These are phyloP conservation scores for Phylloporus sp. DNA, from an alignment of 768 basidiomycete species.

Conservation along the genomic window DNA sequence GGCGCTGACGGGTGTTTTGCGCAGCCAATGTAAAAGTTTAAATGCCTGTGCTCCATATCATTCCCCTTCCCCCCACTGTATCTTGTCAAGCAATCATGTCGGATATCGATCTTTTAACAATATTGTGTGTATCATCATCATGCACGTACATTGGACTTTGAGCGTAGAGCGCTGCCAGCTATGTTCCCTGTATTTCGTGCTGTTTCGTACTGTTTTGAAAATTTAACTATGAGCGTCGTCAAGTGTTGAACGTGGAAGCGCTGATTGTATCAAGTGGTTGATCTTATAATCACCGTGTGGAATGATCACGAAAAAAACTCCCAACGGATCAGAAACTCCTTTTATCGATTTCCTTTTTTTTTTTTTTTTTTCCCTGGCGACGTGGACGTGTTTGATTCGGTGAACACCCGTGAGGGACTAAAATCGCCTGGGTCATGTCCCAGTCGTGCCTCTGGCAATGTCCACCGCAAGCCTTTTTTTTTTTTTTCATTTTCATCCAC, in stretches of 20 bases:
- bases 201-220: not conserved
- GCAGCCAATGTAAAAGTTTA: conserved; percentile 22
- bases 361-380: not conserved
- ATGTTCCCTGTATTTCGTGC: not conserved
- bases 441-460: too few species aligned
- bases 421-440: too few species aligned
- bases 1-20: conserved; percentile 6
- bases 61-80: not conserved
- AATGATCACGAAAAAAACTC: not conserved
- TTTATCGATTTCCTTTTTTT: not conserved
- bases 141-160: not conserved
- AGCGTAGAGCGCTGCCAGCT: conserved; percentile 10
- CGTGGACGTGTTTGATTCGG: not conserved
- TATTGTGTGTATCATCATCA: not conserved
- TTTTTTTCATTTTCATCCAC: too few species aligned
- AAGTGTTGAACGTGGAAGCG: too few species aligned
- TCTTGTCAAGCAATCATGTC: not conserved
- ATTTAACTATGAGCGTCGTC: not conserved
- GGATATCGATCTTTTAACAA: not conserved
- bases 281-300: conserved; percentile 5
- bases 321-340: not conserved
- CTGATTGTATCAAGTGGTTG: conserved; percentile 6
- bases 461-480: too few species aligned
- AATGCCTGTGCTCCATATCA: not conserved
- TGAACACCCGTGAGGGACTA: too few species aligned